Percentiles rank a stretch among this genome's conserved stretches.
phyloP scores from a whole-genome alignment of 257 asterid species.

The Nicotiana otophora region DNA sequence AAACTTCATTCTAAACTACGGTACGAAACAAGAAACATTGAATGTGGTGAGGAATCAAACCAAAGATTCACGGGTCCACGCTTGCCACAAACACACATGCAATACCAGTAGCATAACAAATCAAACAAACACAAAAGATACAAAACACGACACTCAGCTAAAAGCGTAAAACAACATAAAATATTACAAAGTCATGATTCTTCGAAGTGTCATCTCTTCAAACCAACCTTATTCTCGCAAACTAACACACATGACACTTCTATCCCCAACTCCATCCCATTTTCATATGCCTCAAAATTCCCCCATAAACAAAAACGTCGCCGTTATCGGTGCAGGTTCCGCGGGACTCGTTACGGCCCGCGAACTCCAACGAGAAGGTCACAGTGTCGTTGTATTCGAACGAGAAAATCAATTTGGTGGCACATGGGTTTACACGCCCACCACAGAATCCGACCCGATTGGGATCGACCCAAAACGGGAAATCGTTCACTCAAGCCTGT shows the following conservation, averaged over 20 bases:
- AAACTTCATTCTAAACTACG: too few species aligned
- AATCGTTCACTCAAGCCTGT: constrained; percentile 66
- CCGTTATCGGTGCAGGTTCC: constrained; percentile 95
- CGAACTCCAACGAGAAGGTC: constrained; percentile 80
- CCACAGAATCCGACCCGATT: constrained; percentile 55
- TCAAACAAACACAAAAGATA: background rate
- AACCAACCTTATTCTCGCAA: background rate
- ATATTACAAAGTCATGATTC: background rate
- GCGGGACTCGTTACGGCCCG: constrained; percentile 83
- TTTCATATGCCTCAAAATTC: constrained; percentile 27
- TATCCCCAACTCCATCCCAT: constrained; percentile 17
- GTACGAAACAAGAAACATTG: too few species aligned
- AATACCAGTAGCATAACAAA: background rate
- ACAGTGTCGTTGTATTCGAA: constrained; percentile 73
- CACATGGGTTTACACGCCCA: constrained; percentile 76
- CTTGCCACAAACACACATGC: background rate
- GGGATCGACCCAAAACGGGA: constrained; percentile 56
- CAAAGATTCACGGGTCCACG: background rate
- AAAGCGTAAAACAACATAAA: background rate
- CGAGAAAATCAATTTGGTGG: constrained; percentile 62
- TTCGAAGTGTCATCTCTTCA: background rate
- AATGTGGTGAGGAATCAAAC: background rate
- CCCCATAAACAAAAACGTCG: constrained; percentile 54
- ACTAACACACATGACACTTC: constrained; percentile 23
- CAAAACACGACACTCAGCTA: background rate